Base-by-base conservation (phyloP, 306 rosid species). In the Quercus bicolor region DNA sequence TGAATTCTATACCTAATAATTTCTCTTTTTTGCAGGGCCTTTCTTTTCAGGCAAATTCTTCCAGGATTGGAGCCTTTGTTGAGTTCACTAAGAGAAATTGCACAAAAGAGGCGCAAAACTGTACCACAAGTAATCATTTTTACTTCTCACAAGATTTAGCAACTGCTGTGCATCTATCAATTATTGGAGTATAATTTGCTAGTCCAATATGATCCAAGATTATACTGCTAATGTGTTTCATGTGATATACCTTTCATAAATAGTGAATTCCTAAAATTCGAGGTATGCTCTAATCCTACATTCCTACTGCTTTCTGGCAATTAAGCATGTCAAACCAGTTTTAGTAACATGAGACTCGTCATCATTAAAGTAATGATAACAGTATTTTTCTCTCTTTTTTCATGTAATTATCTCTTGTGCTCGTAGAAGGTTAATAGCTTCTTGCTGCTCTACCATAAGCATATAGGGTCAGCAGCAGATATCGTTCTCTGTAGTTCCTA, bases 31-130 rank as follows among this genome's bases (percentile, higher is more conserved):
- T 78, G n/a, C 83, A 95, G 98, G 80, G 94, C 72, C 24, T 82
- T 91, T 75, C 85, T 92, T 28, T 92, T 95, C 84, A 87, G 91
- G 81, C 94, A 90, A 86, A 93, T 90, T 82, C 97, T 95, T 68
- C 97, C 98, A 7, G 98, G 98, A 62, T 75, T 95, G 68, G 88
- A 86, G 76, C 98, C 98, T 77, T 74, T 95, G 23, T 73, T 95
- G 78, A 76, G 74, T 81, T 86, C 96, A 72, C 90, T 92, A 7
- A 77, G 75, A 80, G 89, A 86, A 37, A 85, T 95, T 72, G 94
- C 98, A 34, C 81, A 68, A 57, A 86, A 83, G 85, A 76, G 98
- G 78, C 90, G 87, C 43, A 95, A 92, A 87, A 90, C 94, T 56
- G 59, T 92, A 75, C 83, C 98, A 13, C 98, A 95, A 75, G 98